Conservation (phyloP, 345 rosid species). For the Hibiscus trionum region DNA sequence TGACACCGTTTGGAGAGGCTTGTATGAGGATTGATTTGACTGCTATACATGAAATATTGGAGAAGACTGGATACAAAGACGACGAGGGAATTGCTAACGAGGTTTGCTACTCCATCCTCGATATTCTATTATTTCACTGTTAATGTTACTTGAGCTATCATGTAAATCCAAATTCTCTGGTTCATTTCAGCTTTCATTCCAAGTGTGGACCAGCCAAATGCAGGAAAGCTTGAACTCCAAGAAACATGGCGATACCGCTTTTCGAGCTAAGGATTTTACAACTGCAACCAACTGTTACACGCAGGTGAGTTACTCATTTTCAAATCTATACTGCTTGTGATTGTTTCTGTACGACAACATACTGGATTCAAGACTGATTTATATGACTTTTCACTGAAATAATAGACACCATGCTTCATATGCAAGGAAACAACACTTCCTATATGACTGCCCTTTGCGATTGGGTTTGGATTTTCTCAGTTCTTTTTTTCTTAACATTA, state of each 20-base stretch:
- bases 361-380: not conserved
- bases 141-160: not conserved
- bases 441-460: too few relatives aligned
- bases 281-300: slow-evolving; percentile 73
- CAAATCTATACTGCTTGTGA: not conserved
- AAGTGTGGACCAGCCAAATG: slow-evolving; percentile 92
- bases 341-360: not conserved
- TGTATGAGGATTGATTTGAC: slow-evolving; percentile 79
- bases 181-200: slow-evolving; percentile 72
- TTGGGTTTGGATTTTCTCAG: not conserved
- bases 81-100: slow-evolving; percentile 88
- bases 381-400: not conserved
- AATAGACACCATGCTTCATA: not conserved
- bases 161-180: not conserved
- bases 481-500: not conserved
- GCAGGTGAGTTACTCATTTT: slow-evolving; percentile 37
- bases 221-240: slow-evolving; percentile 83
- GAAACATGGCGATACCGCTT: slow-evolving; percentile 89
- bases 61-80: slow-evolving; percentile 80
- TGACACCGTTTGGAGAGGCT: slow-evolving; percentile 81
- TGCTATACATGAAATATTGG: slow-evolving; percentile 75
- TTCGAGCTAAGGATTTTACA: slow-evolving; percentile 74
- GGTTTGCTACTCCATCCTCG: slow-evolving; percentile 33
- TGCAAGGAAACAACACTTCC: not conserved
- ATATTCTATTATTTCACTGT: slow-evolving; percentile 3